A percentile compares a stretch with the other conserved stretches of the same genome.
Conservation (phyloP, 192 early-diverging fungal species). For the Podila verticillata region DNA sequence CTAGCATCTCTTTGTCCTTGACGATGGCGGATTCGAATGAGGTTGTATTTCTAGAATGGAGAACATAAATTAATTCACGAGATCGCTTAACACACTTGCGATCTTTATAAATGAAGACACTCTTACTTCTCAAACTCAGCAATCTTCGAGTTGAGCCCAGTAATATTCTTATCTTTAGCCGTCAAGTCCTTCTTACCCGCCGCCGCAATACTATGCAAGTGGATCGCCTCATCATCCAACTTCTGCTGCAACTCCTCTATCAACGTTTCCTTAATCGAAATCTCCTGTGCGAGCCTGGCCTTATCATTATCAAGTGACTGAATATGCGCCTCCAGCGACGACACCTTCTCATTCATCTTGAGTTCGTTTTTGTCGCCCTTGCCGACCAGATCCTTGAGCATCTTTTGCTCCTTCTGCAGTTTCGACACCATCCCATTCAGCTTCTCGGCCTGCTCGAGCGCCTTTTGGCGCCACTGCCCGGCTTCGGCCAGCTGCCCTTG, state of each 20-base stretch:
- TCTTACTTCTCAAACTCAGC: neutral
- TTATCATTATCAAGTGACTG: conserved; percentile 13
- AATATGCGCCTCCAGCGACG: neutral
- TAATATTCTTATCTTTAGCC: conserved; percentile 3
- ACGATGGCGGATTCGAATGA: neutral
- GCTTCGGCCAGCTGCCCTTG: neutral
- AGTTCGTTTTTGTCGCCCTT: conserved; percentile 1
- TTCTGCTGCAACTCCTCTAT: conserved; percentile 6
- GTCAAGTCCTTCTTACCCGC: neutral
- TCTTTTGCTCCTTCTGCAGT: neutral
- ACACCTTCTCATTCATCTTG: neutral
- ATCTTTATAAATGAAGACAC: neutral
- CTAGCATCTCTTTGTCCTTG: neutral
- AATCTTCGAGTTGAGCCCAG: neutral
- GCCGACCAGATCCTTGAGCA: neutral
- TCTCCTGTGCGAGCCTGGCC: neutral
- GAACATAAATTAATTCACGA: no score
- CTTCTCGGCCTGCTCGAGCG: conserved; percentile 3
- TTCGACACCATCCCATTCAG: neutral
- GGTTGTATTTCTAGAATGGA: no score
- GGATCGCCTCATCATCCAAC: neutral
- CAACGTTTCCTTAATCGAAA: neutral
- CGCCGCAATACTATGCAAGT: neutral
- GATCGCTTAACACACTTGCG: no score
- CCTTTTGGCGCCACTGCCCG: neutral